Evolutionary conservation across 305 asterid species (phyloP).

Genomic region (Solanum hybrid): DNA sequence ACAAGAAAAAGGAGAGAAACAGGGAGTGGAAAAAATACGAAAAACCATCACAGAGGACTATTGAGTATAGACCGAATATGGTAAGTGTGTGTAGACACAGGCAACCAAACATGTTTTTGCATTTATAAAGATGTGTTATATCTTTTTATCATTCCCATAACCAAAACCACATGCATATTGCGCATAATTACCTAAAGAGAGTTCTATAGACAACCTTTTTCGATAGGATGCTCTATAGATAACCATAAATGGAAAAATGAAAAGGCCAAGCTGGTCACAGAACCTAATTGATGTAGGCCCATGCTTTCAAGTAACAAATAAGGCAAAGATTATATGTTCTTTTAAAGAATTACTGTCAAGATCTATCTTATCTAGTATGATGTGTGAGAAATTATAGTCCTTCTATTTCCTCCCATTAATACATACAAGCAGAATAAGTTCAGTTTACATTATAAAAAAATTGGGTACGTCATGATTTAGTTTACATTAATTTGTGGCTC

Average conservation of each 20-base stretch:
- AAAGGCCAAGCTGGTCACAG: background rate
- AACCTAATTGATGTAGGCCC: background rate
- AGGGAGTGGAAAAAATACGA: background rate
- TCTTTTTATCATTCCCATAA: background rate
- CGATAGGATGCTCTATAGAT: background rate
- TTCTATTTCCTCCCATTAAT: background rate
- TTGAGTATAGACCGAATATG: background rate
- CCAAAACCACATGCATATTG: background rate
- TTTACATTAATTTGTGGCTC: background rate
- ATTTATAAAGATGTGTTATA: background rate
- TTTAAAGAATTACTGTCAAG: background rate
- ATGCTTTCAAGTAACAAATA: background rate
- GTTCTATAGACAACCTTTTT: background rate
- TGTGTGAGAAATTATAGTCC: background rate
- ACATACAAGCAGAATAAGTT: background rate
- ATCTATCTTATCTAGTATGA: background rate
- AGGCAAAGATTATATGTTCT: background rate
- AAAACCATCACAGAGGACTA: background rate
- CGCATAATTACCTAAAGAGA: background rate
- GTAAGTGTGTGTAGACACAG: background rate
- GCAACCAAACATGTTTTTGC: background rate
- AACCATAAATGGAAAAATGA: background rate
- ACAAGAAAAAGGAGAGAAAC: background rate
- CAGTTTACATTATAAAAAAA: background rate
- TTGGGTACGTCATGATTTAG: background rate